A percentile compares a stretch with the other conserved stretches of the same genome.
Evolutionary conservation across 805 yeast genomes (phyloP).

Genomic region (Myxozyma melibiosi): DNA sequence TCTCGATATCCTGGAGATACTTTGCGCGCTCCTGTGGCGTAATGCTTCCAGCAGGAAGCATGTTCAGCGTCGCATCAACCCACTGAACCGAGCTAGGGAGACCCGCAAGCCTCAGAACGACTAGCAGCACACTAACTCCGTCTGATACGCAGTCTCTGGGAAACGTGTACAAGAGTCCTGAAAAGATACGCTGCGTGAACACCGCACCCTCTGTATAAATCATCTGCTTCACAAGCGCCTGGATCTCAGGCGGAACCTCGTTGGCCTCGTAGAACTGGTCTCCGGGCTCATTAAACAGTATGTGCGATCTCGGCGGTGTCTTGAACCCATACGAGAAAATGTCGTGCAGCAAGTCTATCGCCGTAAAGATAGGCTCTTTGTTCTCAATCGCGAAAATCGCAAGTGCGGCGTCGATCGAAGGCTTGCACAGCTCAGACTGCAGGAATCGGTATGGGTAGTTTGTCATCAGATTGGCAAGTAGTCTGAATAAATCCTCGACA

Average conservation of each 20-base stretch:
- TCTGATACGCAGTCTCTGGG: constrained; percentile 71
- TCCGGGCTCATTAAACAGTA: constrained; percentile 40
- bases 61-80: constrained; percentile 58
- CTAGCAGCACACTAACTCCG: constrained; percentile 71
- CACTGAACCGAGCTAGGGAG: constrained; percentile 55
- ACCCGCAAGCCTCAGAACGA: constrained; percentile 54
- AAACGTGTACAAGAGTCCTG: constrained; percentile 71
- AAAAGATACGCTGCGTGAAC: constrained; percentile 55
- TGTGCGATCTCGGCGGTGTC: constrained; percentile 74
- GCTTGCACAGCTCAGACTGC: constrained; percentile 44
- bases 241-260: constrained; percentile 58
- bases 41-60: constrained; percentile 65
- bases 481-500: constrained; percentile 82
- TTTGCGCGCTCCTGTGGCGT: constrained; percentile 68
- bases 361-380: constrained; percentile 67
- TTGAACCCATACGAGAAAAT: constrained; percentile 81
- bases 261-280: constrained; percentile 38
- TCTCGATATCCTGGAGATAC: constrained; percentile 57
- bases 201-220: constrained; percentile 59
- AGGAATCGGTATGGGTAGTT: constrained; percentile 64
- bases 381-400: constrained; percentile 61
- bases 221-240: constrained; percentile 51
- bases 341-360: constrained; percentile 79
- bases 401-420: constrained; percentile 62
- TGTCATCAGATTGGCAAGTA: constrained; percentile 76